Evolutionary conservation across 2,329 filamentous ascomycete species (phyloP).

Genomic region (Elsinoe necatrix): DNA sequence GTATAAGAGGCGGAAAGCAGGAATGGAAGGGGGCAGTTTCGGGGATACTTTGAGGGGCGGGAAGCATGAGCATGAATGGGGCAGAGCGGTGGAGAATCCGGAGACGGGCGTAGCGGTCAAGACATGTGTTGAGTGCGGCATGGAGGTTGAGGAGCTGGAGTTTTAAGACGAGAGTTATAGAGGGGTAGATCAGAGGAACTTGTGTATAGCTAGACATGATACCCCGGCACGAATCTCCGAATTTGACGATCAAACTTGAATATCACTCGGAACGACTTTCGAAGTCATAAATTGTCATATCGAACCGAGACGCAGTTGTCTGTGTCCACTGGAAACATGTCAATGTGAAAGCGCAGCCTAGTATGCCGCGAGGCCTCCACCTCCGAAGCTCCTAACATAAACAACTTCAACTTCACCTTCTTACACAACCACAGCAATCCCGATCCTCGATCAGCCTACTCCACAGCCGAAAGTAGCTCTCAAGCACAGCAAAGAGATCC

Average conservation of each 20-base stretch:
- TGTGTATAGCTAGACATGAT: slow-evolving; percentile 17
- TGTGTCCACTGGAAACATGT: neutral
- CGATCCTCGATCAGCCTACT: neutral
- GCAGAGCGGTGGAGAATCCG: slow-evolving; percentile 48
- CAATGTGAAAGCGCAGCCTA: neutral
- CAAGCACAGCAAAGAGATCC: neutral
- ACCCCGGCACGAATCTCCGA: slow-evolving; percentile 7
- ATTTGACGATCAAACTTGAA: neutral
- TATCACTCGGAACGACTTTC: no score
- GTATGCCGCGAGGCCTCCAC: neutral
- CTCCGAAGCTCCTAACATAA: neutral
- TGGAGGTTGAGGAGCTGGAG: slow-evolving; percentile 60
- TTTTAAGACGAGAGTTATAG: slow-evolving; percentile 35
- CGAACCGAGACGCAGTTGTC: no score
- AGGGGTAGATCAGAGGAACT: neutral
- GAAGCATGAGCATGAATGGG: slow-evolving; percentile 86
- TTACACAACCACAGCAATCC: neutral
- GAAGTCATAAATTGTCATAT: no score
- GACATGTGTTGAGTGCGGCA: slow-evolving; percentile 58
- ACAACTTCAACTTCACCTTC: neutral
- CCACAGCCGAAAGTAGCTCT: neutral
- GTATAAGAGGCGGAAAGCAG: slow-evolving; percentile 61
- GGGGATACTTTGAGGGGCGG: slow-evolving; percentile 63
- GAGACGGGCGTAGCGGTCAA: slow-evolving; percentile 70
- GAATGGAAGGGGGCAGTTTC: slow-evolving; percentile 50